phyloP scores from a whole-genome alignment of 2,329 filamentous ascomycete species.

The Pyrenochaeta sp. region DNA sequence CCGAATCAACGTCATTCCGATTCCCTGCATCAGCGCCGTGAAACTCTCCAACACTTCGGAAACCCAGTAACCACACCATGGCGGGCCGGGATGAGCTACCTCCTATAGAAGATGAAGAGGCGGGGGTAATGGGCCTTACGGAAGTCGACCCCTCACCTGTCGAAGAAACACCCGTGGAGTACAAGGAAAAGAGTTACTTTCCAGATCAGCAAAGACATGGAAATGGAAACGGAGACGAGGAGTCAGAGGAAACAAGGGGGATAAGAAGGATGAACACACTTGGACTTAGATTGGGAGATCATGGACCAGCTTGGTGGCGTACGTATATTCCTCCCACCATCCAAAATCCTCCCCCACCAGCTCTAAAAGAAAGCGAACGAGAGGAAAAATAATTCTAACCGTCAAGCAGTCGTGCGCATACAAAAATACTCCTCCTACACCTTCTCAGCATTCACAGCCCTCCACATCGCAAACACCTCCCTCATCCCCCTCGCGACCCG shows the following conservation, averaged over 20 bases:
- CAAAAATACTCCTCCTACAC: conserved; percentile 88
- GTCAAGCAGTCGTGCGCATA: conserved; percentile 69
- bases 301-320: conserved; percentile 80
- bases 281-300: conserved; percentile 68
- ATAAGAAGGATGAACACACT: conserved; percentile 43
- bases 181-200: conserved; percentile 61
- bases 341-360: neutral
- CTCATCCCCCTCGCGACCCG: conserved; percentile 44
- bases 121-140: conserved; percentile 71
- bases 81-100: conserved; percentile 26
- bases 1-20: conserved; percentile 45
- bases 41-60: conserved; percentile 8
- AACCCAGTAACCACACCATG: conserved; percentile 10
- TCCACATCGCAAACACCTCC: conserved; percentile 59
- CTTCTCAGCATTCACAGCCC: conserved; percentile 53
- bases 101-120: conserved; percentile 42
- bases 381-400: neutral
- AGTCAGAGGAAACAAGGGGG: conserved; percentile 15
- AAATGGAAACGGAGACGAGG: conserved; percentile 1
- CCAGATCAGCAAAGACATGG: conserved; percentile 25
- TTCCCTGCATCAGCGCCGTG: conserved; percentile 31
- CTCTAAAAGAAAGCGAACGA: neutral
- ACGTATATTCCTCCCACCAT: conserved; percentile 42
- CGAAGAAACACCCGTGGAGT: conserved; percentile 61
- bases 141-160: conserved; percentile 87